Evolutionary conservation across 441 rosid genomes (phyloP).

Genomic region (Corymbia calophylla): DNA sequence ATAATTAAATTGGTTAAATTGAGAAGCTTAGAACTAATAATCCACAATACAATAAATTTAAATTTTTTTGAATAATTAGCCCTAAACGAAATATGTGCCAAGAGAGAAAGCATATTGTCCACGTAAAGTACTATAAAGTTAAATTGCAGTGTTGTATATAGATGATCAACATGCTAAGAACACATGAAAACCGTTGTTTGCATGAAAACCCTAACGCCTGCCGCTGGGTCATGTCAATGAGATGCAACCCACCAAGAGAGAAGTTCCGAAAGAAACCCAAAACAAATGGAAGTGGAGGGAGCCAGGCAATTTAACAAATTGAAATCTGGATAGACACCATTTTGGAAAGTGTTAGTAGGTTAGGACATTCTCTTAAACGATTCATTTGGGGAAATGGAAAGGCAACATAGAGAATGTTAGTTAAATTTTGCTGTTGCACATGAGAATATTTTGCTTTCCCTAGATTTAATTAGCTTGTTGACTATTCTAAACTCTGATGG

Average conservation of each 20-base stretch:
- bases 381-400: background rate
- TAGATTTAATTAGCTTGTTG: background rate
- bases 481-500: background rate
- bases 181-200: background rate
- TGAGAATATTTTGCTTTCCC: background rate
- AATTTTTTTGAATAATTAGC: background rate
- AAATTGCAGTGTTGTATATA: background rate
- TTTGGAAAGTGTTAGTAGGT: background rate
- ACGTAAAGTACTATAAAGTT: background rate
- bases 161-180: background rate
- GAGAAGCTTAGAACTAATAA: background rate
- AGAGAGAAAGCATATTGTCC: background rate
- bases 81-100: background rate
- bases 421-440: background rate
- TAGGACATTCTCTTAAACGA: background rate
- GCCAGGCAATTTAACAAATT: background rate
- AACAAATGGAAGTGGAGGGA: background rate
- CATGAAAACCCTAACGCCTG: background rate
- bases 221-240: background rate
- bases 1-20: background rate
- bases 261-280: background rate
- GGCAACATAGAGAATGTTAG: background rate
- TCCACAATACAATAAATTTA: background rate
- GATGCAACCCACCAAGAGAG: background rate
- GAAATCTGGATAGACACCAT: background rate